Percentiles rank a stretch among this genome's conserved stretches.
Conservation (phyloP, 306 rosid species). For the Coriaria nepalensis region DNA sequence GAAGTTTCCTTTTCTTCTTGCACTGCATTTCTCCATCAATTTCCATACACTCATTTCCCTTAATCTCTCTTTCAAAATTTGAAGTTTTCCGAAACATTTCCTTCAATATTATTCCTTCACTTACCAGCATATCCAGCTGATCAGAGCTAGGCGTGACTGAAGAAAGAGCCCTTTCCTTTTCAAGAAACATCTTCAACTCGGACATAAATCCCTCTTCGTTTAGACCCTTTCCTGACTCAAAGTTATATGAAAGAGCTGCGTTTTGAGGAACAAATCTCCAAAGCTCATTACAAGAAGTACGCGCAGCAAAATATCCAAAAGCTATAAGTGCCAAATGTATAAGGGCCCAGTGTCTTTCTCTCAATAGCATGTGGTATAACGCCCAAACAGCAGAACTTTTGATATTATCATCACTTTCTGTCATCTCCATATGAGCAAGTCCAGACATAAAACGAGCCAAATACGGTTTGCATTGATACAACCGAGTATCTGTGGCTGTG, state of each 20-base stretch:
- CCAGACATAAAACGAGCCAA: constrained; percentile 68
- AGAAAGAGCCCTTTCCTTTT: constrained; percentile 55
- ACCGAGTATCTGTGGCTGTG: constrained; percentile 22
- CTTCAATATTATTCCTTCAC: constrained; percentile 57
- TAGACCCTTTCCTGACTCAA: constrained; percentile 40
- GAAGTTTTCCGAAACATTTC: constrained; percentile 35
- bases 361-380: constrained; percentile 62
- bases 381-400: constrained; percentile 45
- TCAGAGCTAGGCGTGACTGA: constrained; percentile 36
- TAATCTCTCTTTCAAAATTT: constrained; percentile 19
- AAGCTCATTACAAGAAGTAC: constrained; percentile 45
- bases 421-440: constrained; percentile 44
- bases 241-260: constrained; percentile 75
- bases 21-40: constrained; percentile 20
- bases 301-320: constrained; percentile 62
- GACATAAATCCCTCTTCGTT: constrained; percentile 45
- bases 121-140: constrained; percentile 47
- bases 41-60: constrained; percentile 33
- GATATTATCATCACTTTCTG: constrained; percentile 39
- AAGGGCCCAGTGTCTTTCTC: constrained; percentile 76
- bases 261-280: constrained; percentile 70
- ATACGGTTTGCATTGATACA: constrained; percentile 65
- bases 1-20: constrained; percentile 67
- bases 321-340: constrained; percentile 59
- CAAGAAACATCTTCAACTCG: constrained; percentile 50